A percentile compares a stretch with the other conserved stretches of the same genome.
These are phyloP conservation scores for Acacia crassicarpa DNA, from an alignment of 306 rosid species.

Conservation along the genomic window DNA sequence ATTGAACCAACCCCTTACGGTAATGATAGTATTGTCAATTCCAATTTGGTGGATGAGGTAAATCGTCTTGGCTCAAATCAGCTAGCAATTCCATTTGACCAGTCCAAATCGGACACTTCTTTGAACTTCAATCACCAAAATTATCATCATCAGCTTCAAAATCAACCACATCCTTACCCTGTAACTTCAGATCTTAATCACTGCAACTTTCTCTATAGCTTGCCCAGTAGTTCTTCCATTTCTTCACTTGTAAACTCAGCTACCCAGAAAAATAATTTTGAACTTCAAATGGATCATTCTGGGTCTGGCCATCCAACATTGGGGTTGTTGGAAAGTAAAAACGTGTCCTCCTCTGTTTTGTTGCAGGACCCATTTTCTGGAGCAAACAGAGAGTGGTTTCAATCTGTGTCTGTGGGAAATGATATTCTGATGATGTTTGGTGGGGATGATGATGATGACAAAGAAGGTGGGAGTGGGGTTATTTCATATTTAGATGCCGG, in stretches of 20 bases:
- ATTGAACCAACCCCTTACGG: conserved; percentile 20
- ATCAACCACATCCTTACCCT: conserved; percentile 25
- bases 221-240: conserved; percentile 42
- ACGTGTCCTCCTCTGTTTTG: conserved; percentile 31
- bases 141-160: conserved; percentile 9
- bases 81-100: conserved; percentile 11
- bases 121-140: conserved; percentile 7
- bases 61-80: conserved; percentile 23
- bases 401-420: conserved; percentile 41
- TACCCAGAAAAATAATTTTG: not conserved
- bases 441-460: conserved; percentile 43
- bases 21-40: not conserved
- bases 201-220: conserved; percentile 49
- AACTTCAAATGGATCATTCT: not conserved
- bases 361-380: conserved; percentile 55
- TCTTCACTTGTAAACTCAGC: conserved; percentile 34
- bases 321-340: conserved; percentile 23
- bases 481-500: conserved; percentile 44
- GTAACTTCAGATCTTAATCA: conserved; percentile 44
- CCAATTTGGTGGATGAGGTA: conserved; percentile 25
- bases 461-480: conserved; percentile 44
- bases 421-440: conserved; percentile 38
- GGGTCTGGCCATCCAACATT: not conserved
- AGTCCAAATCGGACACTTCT: not conserved
- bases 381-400: conserved; percentile 44